These are phyloP conservation scores for Xylaria sp. DNA, from an alignment of 2,329 filamentous ascomycete genomes.

Conservation along the genomic window DNA sequence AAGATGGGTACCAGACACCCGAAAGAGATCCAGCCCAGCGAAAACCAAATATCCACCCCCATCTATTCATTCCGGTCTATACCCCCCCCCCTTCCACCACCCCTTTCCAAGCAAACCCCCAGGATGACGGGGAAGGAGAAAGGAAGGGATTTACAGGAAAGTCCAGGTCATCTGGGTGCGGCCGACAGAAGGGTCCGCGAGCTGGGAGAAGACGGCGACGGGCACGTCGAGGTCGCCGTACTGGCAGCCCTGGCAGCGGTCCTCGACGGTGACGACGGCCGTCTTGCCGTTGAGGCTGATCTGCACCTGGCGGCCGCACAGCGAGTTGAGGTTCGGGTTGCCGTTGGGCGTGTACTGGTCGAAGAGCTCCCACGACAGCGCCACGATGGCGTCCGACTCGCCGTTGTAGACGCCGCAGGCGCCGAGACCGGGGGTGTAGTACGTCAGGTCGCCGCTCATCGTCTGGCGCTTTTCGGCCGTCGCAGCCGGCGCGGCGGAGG, in stretches of 20 bases:
- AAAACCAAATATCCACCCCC: not conserved
- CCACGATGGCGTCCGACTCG: constrained; percentile 36
- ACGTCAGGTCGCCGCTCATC: constrained; percentile 37
- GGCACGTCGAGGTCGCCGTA: constrained; percentile 37
- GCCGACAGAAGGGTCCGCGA: constrained; percentile 31
- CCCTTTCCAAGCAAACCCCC: not conserved
- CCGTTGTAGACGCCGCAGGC: constrained; percentile 37
- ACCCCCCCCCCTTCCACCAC: not conserved
- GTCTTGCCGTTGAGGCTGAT: constrained; percentile 32
- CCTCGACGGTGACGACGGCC: constrained; percentile 34
- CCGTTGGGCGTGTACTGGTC: constrained; percentile 36
- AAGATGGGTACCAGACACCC: not conserved
- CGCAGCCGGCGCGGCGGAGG: constrained; percentile 60
- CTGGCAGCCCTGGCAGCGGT: constrained; percentile 38
- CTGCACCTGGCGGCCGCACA: constrained; percentile 37
- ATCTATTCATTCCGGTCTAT: not conserved
- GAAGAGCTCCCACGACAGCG: constrained; percentile 34
- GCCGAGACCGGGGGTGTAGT: constrained; percentile 37
- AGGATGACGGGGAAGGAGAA: not conserved
- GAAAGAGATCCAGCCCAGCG: not conserved
- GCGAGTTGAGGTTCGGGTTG: constrained; percentile 40
- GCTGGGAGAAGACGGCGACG: constrained; percentile 31
- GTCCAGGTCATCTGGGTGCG: constrained; percentile 36
- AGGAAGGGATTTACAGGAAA: constrained; percentile 22
- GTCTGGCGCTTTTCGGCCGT: constrained; percentile 43